Evolutionary conservation across 371 early-diverging fungal genomes (phyloP).

Genomic region (Syncephalastrum contaminatum): DNA sequence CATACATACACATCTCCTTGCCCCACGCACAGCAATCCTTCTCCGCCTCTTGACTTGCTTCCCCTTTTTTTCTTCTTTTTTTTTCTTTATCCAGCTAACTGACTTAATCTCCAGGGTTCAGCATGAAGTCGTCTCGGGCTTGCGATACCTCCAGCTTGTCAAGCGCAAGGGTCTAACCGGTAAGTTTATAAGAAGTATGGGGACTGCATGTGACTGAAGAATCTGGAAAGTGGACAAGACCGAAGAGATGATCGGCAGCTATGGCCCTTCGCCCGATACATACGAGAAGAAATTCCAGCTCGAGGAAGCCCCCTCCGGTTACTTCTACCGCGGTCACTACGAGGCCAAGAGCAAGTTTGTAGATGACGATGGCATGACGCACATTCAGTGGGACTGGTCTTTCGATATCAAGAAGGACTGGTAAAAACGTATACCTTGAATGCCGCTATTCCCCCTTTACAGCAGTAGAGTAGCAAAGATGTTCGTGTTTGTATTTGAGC

Average conservation of each 20-base stretch:
- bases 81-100: not conserved
- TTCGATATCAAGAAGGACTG: slow-evolving; percentile 74
- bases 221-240: slow-evolving; percentile 74
- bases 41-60: slow-evolving; percentile 1
- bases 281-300: slow-evolving; percentile 84
- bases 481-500: too few relatives aligned
- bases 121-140: slow-evolving; percentile 93
- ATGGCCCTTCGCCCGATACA: slow-evolving; percentile 76
- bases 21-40: not conserved
- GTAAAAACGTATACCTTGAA: slow-evolving; percentile 28
- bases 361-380: slow-evolving; percentile 61
- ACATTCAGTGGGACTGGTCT: slow-evolving; percentile 66
- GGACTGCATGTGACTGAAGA: slow-evolving; percentile 2
- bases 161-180: slow-evolving; percentile 84
- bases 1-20: not conserved
- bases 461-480: too few relatives aligned
- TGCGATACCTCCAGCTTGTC: slow-evolving; percentile 92
- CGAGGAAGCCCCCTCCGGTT: slow-evolving; percentile 92
- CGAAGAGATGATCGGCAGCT: slow-evolving; percentile 96
- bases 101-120: slow-evolving; percentile 62
- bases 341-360: slow-evolving; percentile 70
- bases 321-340: slow-evolving; percentile 91
- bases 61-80: slow-evolving; percentile 1
- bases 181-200: slow-evolving; percentile 17
- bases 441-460: too few relatives aligned